Conservation (phyloP, 2,329 filamentous ascomycete genomes). For the Aspergillus carbonarius region DNA sequence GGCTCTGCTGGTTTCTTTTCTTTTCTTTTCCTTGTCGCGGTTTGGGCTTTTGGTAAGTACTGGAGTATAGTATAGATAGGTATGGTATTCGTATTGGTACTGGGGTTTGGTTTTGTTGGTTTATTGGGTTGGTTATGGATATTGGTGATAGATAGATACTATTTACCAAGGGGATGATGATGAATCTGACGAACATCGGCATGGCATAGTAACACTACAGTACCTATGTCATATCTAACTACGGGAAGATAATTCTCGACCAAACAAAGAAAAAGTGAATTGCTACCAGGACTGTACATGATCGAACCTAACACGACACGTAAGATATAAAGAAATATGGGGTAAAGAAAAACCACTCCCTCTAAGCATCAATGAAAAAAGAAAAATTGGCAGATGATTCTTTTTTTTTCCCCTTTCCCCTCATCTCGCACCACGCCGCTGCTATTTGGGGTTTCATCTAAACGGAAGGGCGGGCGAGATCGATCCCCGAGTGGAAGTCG, state of each 20-base stretch:
- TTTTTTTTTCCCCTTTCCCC: neutral
- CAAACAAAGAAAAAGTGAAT: constrained; percentile 5
- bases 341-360: neutral
- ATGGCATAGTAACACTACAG: no score
- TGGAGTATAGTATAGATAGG: no score
- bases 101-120: no score
- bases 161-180: no score
- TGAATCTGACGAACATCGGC: no score
- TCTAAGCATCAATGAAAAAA: neutral
- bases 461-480: neutral
- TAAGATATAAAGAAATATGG: constrained; percentile 7
- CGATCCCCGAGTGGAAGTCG: neutral
- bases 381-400: neutral
- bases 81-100: no score
- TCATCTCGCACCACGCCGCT: neutral
- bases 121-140: no score
- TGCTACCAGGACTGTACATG: constrained; percentile 20
- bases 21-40: no score
- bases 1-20: no score
- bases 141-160: no score
- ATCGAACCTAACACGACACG: constrained; percentile 10
- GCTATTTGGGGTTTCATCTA: neutral
- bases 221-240: no score
- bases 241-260: neutral
- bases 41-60: no score